phyloP scores from a whole-genome alignment of 192 early-diverging fungal genomes.

The Rhizophagus clarus region DNA sequence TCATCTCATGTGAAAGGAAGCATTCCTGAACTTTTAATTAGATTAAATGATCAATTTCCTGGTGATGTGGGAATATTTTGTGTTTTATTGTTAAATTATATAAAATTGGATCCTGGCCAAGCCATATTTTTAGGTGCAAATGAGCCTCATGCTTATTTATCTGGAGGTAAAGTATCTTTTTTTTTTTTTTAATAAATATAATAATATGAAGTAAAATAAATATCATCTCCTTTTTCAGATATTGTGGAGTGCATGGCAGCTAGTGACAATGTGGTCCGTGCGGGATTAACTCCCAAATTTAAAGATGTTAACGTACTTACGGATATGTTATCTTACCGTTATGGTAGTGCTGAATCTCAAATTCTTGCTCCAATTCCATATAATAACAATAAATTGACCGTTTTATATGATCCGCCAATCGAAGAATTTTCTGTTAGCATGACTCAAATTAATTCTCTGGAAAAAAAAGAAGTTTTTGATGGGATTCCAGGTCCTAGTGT shows the following conservation, averaged over 20 bases:
- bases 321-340: slow-evolving; percentile 88
- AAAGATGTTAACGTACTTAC: slow-evolving; percentile 92
- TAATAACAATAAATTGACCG: slow-evolving; percentile 45
- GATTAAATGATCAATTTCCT: slow-evolving; percentile 83
- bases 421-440: slow-evolving; percentile 86
- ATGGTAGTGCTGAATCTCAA: slow-evolving; percentile 78
- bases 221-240: slow-evolving; percentile 55
- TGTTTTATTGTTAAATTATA: slow-evolving; percentile 87
- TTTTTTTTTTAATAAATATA: not conserved
- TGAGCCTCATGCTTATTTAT: slow-evolving; percentile 96
- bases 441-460: slow-evolving; percentile 52
- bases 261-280: slow-evolving; percentile 95
- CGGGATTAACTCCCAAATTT: slow-evolving; percentile 97
- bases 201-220: not conserved
- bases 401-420: slow-evolving; percentile 94
- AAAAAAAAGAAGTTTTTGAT: slow-evolving; percentile 54
- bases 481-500: slow-evolving; percentile 81
- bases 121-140: slow-evolving; percentile 95
- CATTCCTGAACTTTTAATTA: slow-evolving; percentile 63
- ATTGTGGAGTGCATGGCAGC: slow-evolving; percentile 99
- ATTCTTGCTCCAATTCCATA: slow-evolving; percentile 67
- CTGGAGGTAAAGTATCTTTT: slow-evolving; percentile 61
- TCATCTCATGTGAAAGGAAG: not conserved
- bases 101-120: slow-evolving; percentile 79
- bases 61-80: slow-evolving; percentile 90